Conservation (phyloP, 2,329 filamentous ascomycete genomes). For the Nemania sp. region DNA sequence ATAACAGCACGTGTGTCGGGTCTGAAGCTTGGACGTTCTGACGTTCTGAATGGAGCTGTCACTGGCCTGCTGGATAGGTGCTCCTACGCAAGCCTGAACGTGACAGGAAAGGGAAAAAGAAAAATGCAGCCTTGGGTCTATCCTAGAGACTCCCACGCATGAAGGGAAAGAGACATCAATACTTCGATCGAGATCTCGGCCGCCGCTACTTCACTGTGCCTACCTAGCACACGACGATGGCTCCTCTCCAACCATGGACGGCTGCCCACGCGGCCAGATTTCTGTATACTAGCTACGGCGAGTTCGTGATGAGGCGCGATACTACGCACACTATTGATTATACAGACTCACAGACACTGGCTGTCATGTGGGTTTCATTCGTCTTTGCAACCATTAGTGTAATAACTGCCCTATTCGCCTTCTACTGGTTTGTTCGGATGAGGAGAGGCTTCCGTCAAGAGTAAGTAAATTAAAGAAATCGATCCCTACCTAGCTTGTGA, state of each 20-base stretch:
- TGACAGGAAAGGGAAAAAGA: not conserved
- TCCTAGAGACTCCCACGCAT: slow-evolving; percentile 8
- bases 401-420: slow-evolving; percentile 64
- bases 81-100: not conserved
- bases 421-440: slow-evolving; percentile 82
- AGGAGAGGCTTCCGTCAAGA: slow-evolving; percentile 79
- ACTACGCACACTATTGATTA: slow-evolving; percentile 6
- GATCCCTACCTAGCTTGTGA: no score
- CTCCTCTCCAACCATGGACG: slow-evolving; percentile 38
- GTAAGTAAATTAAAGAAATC: slow-evolving; percentile 57
- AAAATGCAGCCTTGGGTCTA: slow-evolving; percentile 12
- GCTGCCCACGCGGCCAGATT: slow-evolving; percentile 21
- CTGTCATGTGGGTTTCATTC: slow-evolving; percentile 58
- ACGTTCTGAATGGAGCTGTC: slow-evolving; percentile 4
- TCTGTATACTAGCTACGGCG: slow-evolving; percentile 24
- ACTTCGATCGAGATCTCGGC: slow-evolving; percentile 10
- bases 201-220: slow-evolving; percentile 11
- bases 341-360: slow-evolving; percentile 37
- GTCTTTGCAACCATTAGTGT: slow-evolving; percentile 65
- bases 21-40: slow-evolving; percentile 4
- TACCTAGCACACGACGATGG: slow-evolving; percentile 35
- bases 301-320: slow-evolving; percentile 34
- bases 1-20: not conserved
- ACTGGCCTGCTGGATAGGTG: slow-evolving; percentile 12
- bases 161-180: slow-evolving; percentile 28